phyloP scores from a whole-genome alignment of 768 basidiomycete species.

The Crucibulum laeve region DNA sequence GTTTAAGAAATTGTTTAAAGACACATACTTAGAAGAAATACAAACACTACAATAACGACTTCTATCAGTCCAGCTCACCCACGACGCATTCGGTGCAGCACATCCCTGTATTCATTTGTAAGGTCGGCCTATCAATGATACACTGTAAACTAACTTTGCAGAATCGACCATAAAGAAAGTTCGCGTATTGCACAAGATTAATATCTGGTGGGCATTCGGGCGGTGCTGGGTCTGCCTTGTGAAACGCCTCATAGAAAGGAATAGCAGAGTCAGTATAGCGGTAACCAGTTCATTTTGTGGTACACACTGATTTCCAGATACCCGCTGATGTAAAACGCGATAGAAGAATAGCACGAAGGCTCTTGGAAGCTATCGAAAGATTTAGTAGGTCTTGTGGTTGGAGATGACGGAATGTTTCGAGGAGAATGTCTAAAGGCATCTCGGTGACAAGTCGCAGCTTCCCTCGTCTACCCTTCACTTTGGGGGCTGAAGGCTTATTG shows the following conservation, averaged over 20 bases:
- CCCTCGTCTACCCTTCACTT: constrained; percentile 17
- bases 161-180: constrained; percentile 26
- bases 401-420: constrained; percentile 34
- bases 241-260: constrained; percentile 15
- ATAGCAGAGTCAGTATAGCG: neutral
- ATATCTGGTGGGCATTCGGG: constrained; percentile 22
- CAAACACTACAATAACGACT: too few relatives aligned
- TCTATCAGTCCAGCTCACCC: too few relatives aligned
- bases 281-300: neutral
- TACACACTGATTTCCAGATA: constrained; percentile 28
- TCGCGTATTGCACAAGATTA: constrained; percentile 26
- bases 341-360: constrained; percentile 27
- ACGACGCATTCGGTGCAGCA: too few relatives aligned
- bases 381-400: constrained; percentile 36
- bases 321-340: constrained; percentile 9
- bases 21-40: too few relatives aligned
- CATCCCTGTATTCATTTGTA: too few relatives aligned
- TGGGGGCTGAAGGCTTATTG: too few relatives aligned
- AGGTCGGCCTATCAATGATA: neutral
- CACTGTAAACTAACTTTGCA: constrained; percentile 24
- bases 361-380: constrained; percentile 31
- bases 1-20: too few relatives aligned
- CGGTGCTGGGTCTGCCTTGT: constrained; percentile 13
- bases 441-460: constrained; percentile 22
- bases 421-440: constrained; percentile 28